These are phyloP conservation scores for Monosporascus cannonballus DNA, from an alignment of 2,329 filamentous ascomycete genomes.

Conservation along the genomic window DNA sequence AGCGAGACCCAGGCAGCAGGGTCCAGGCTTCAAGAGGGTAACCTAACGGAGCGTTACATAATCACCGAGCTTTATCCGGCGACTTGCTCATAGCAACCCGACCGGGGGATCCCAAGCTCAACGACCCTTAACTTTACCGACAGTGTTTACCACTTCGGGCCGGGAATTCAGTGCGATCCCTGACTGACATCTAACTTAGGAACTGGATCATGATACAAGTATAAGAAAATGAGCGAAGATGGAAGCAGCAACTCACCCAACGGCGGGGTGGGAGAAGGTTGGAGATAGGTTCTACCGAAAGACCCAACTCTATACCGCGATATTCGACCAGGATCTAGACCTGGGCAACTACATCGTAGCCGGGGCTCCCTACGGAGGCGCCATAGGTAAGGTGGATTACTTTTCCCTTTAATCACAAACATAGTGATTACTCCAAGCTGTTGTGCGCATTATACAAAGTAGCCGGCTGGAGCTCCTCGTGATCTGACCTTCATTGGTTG, in stretches of 20 bases:
- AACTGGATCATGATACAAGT: slow-evolving; percentile 21
- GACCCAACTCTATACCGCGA: slow-evolving; percentile 82
- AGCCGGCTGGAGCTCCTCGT: no score
- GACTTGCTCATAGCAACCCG: not conserved
- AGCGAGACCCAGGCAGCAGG: no score
- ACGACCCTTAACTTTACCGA: not conserved
- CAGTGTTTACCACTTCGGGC: not conserved
- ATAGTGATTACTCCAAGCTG: no score
- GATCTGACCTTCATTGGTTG: not conserved
- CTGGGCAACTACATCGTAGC: slow-evolving; percentile 90
- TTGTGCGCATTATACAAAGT: no score
- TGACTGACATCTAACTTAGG: no score
- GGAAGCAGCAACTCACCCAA: slow-evolving; percentile 55
- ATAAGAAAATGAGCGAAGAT: slow-evolving; percentile 31
- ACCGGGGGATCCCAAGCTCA: not conserved
- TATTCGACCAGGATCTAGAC: slow-evolving; percentile 91
- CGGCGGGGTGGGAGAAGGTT: slow-evolving; percentile 89
- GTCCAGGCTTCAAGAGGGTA: not conserved
- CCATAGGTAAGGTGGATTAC: slow-evolving; percentile 62
- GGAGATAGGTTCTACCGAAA: slow-evolving; percentile 95
- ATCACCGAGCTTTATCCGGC: not conserved
- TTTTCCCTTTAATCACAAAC: slow-evolving; percentile 5
- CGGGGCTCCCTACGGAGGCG: slow-evolving; percentile 88
- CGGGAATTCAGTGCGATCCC: no score
- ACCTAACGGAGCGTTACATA: not conserved